Evolutionary conservation across 768 basidiomycete genomes (phyloP), one percentile per base, ranked within the genome.

Genomic region (Pleurotus salmoneostramineus): DNA sequence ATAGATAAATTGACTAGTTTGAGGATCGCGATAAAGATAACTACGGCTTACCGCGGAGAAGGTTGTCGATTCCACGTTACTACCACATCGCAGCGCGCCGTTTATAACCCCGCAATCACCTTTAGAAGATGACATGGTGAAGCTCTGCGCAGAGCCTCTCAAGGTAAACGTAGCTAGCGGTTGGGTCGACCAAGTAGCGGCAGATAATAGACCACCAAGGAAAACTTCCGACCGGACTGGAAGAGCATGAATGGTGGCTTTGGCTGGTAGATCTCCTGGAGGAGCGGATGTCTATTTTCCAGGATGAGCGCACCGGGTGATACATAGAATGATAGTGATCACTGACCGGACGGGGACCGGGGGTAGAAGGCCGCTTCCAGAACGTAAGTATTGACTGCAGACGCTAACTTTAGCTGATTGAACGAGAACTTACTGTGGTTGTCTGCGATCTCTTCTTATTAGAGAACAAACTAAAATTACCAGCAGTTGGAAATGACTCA

Each of bases 181-280:
- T 66, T 85, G 84, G 7, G 79, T 80, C 5, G 82, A 83, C 83
- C 83, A 85, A 11, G 82, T 85, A 21, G 82, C 85, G 5, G 63
- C 64, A 1, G 80, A 75, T 44, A 87, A 74, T 31, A 87, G 76
- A 12, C 83, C 84, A 4, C 84, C 84, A 7, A 75, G 65, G 5
- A 61, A 62, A 5, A 70, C 66, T 17, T 75, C 71, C 11, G 69
- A 71, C 27, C 62, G 67, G 27, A 72, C 60, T 31, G 35, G 40
- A 42, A 54, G 52, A 5, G 80, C 78, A 35, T 73, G 71, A 56
- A 85, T 74, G 17, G 74, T 78, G 11, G 77, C 82, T 61, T 73
- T 79, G 49, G 72, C 61, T 14, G 80, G 83, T 27, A 83, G 68
- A 15, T 55, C 50, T 14, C 65, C 65, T 32, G 65, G 60, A n/a